Percentiles rank a stretch among this genome's conserved stretches.
These are phyloP conservation scores for Pleurotus salmoneostramineus DNA, from an alignment of 768 basidiomycete genomes.

Conservation along the genomic window DNA sequence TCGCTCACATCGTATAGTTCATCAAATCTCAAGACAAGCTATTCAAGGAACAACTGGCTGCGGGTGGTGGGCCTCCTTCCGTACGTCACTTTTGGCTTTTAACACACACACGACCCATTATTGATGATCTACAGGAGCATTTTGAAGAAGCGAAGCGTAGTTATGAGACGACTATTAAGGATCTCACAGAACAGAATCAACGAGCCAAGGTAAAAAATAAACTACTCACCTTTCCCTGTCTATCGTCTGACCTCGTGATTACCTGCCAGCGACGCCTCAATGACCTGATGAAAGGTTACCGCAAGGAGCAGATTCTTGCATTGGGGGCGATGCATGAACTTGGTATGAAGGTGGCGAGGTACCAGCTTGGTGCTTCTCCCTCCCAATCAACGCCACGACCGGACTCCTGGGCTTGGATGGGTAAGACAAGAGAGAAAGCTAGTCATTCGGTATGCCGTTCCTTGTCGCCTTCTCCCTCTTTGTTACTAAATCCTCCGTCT, in stretches of 20 bases:
- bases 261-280: conserved; percentile 38
- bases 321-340: conserved; percentile 67
- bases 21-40: conserved; percentile 91
- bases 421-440: conserved; percentile 4
- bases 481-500: neutral
- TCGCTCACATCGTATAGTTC: conserved; percentile 51
- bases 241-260: neutral
- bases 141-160: conserved; percentile 73
- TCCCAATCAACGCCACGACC: conserved; percentile 45
- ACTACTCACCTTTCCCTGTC: neutral
- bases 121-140: conserved; percentile 30
- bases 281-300: conserved; percentile 60
- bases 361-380: conserved; percentile 49
- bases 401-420: conserved; percentile 46
- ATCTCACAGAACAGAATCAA: conserved; percentile 60
- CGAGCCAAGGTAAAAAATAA: conserved; percentile 45
- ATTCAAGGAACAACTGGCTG: conserved; percentile 77
- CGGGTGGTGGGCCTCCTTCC: conserved; percentile 39
- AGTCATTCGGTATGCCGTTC: conserved; percentile 1
- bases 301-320: conserved; percentile 80
- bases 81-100: conserved; percentile 28
- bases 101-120: neutral
- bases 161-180: conserved; percentile 60
- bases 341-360: conserved; percentile 61
- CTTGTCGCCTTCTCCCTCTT: neutral